These are phyloP conservation scores for Geosmithia putterillii DNA, from an alignment of 2,329 filamentous ascomycete species.

Conservation along the genomic window DNA sequence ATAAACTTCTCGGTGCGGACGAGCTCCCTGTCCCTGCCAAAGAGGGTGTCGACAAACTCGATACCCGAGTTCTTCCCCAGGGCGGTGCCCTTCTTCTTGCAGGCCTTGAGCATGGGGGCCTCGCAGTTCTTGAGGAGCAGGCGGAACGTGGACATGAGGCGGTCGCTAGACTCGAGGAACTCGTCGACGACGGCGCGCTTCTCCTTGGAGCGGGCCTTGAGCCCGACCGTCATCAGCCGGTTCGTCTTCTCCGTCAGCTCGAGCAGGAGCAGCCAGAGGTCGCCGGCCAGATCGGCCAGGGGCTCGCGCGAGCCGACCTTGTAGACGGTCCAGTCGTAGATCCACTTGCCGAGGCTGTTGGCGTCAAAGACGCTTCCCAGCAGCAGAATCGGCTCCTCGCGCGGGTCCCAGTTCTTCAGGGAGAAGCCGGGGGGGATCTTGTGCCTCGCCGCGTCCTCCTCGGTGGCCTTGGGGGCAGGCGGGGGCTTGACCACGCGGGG, in stretches of 20 bases:
- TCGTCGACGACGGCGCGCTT: constrained; percentile 75
- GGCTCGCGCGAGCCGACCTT: constrained; percentile 70
- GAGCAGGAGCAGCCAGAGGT: constrained; percentile 90
- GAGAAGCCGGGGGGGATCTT: constrained; percentile 84
- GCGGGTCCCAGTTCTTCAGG: constrained; percentile 96
- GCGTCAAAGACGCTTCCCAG: constrained; percentile 94
- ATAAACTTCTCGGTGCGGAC: constrained; percentile 88
- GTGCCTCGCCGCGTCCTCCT: constrained; percentile 48
- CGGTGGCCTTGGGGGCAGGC: constrained; percentile 36
- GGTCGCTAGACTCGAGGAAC: constrained; percentile 34
- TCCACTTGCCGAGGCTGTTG: constrained; percentile 97
- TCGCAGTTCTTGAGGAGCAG: constrained; percentile 84
- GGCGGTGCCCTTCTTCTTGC: constrained; percentile 53
- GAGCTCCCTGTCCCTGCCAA: constrained; percentile 81
- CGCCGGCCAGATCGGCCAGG: constrained; percentile 82
- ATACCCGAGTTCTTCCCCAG: constrained; percentile 87
- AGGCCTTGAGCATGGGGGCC: constrained; percentile 85
- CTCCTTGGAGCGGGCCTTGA: constrained; percentile 58
- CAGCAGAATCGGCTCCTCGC: constrained; percentile 85
- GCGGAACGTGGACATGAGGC: constrained; percentile 75
- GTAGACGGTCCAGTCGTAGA: constrained; percentile 98
- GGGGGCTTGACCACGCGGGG: constrained; percentile 13
- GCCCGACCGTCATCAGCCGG: constrained; percentile 67
- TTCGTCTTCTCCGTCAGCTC: constrained; percentile 91
- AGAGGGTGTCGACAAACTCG: constrained; percentile 93